Base-by-base conservation (phyloP, 768 basidiomycete species). In the Peribolospora kevripleyi region DNA sequence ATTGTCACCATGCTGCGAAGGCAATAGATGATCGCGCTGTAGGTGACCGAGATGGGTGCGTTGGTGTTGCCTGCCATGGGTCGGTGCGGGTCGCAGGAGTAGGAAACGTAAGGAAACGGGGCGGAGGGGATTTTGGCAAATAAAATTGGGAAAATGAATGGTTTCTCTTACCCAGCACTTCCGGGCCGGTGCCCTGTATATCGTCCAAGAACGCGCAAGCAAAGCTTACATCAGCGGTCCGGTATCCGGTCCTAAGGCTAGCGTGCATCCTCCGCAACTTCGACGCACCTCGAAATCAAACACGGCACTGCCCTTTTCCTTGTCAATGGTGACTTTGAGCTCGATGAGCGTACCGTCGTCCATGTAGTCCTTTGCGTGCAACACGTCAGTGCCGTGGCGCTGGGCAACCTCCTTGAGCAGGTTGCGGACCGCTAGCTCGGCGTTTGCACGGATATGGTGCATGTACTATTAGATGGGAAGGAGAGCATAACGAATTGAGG, bases 361-460 rank as follows among this genome's bases (percentile, higher is more conserved):
- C 45, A 66, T 55, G 59, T 86, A 81, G 65, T 91, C 90, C 52
- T 80, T 68, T 4, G 88, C 77, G 45, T 72, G 72, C 43, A 88
- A 74, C 39, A 75, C 63, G 58, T 75, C 80, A 42, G 72, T 72
- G 3, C 83, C 82, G 4, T 75, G 73, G 38, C 78, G 78, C 64
- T 76, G 76, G 42, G 72, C 82, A 6, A 85, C 82, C 52, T 80
- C 75, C 49, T 75, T 74, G 53, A 97, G 73, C 37, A 97, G 74
- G 60, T 78, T 77, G 52, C 90, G 75, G 3, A 97, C 90, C 9
- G 82, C 84, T 57, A 67, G 70, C 66, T 93, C 90, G 50, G 90
- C 90, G 61, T 91, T 97, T 42, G 73, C 69, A 39, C 83, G 80
- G 65, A 91, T 93, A 66, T 86, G 80, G 57, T 76, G 75, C 87